Base-by-base conservation (phyloP, 331 rosid species). In the Arachis monticola region DNA sequence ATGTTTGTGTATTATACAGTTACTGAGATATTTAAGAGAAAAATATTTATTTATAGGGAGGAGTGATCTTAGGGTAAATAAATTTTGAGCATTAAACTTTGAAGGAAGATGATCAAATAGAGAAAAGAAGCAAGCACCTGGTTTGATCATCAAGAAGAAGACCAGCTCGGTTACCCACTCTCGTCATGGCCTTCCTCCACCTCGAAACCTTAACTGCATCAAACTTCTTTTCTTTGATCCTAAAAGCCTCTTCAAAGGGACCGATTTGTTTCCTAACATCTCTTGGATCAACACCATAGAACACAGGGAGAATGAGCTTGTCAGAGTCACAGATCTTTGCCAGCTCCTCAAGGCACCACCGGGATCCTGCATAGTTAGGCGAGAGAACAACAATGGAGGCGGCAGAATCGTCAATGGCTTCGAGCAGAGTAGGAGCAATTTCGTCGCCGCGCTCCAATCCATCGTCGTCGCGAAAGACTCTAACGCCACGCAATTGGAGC, bases 331-430 rank as follows among this genome's bases (percentile, higher is more conserved):
- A 84, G 11, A 91, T 85, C 79, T 38, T 69, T 10, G 81, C 82
- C 7, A 91, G 92, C 68, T 87, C 92, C 7, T 85, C 78, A 1
- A 91, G 83, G 22, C 97, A 86, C 96, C 96, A 88, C 14, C 71
- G 83, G 0, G 96, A 89, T 3, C 84, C 65, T 5, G 90, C 91
- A 44, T 89, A 92, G 2, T 70, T 46, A 0, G 8, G 53, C 5
- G 96, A 92, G 57, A 92, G 1, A 9, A 92, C 69, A 8, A 88
- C 80, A 10, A 91, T 77, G 30, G 88, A 84, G 0, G 91, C 91
- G 0, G 93, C 91, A 7, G 97, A 92, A 53, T 88, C 93, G 1
- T 82, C 82, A 50, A 92, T 89, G 7, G 87, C 96, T n/a, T 79
- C 82, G 1, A 86, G 44, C 0, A 92, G 74, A 12, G 82, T 65